Evolutionary conservation across 2,329 filamentous ascomycete species (phyloP).

Genomic region (Exophiala sp.): DNA sequence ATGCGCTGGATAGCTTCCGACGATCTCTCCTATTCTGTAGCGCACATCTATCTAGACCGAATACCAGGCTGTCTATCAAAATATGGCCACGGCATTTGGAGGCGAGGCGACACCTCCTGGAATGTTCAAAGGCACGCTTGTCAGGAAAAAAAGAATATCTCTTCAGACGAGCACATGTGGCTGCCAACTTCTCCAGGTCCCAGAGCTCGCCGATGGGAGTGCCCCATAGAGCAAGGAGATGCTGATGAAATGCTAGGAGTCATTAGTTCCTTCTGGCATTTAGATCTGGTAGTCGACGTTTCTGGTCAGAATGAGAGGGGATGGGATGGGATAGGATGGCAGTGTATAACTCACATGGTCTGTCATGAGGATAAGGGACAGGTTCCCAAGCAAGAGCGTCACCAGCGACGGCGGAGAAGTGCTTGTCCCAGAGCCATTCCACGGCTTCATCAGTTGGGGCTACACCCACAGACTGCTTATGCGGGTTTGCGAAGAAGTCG

Average conservation of each 20-base stretch:
- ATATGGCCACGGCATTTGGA: conserved; percentile 11
- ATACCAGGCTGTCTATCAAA: no score
- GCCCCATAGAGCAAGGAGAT: conserved; percentile 24
- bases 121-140: conserved; percentile 43
- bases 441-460: conserved; percentile 30
- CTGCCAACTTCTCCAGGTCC: conserved; percentile 37
- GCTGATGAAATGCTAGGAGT: conserved; percentile 8
- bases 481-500: conserved; percentile 11
- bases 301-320: background rate
- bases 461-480: conserved; percentile 20
- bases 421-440: conserved; percentile 32
- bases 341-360: conserved; percentile 12
- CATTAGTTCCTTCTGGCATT: no score
- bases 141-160: conserved; percentile 45
- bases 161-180: conserved; percentile 33
- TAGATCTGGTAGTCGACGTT: no score
- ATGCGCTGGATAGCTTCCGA: no score
- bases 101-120: conserved; percentile 12
- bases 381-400: conserved; percentile 31
- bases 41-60: no score
- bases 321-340: background rate
- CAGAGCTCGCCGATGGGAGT: conserved; percentile 27
- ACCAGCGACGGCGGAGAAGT: conserved; percentile 32
- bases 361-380: conserved; percentile 11
- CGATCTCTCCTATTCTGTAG: no score